These are phyloP conservation scores for Fusarium keratoplasticum DNA, from an alignment of 2,329 filamentous ascomycete species.

Conservation along the genomic window DNA sequence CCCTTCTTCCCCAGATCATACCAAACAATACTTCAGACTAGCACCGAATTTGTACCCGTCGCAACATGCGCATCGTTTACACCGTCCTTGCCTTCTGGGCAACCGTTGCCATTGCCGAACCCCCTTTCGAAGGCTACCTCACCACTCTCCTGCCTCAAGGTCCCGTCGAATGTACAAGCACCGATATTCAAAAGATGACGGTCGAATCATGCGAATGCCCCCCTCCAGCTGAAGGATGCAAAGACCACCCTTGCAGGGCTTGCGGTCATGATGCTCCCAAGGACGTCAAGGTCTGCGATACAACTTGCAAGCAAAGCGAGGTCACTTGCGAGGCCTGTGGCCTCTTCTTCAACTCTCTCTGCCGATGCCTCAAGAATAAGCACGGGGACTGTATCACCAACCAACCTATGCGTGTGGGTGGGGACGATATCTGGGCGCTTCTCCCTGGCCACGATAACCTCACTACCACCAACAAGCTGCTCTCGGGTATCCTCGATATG, in stretches of 20 bases:
- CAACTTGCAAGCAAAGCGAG: background rate
- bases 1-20: background rate
- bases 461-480: conserved; percentile 10
- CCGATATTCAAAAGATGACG: background rate
- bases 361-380: background rate
- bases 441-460: conserved; percentile 6
- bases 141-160: background rate
- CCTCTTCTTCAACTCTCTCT: background rate
- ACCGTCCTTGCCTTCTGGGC: background rate
- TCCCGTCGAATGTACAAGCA: background rate
- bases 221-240: background rate
- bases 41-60: background rate
- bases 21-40: background rate
- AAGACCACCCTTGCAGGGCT: background rate
- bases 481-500: conserved; percentile 20
- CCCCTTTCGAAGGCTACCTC: background rate
- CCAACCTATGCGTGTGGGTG: background rate
- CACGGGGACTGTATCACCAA: background rate
- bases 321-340: background rate
- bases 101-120: background rate
- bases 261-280: background rate
- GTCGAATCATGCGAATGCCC: background rate
- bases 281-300: background rate
- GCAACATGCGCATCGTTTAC: background rate
- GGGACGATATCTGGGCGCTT: conserved; percentile 7